Conservation (phyloP, 2,329 filamentous ascomycete genomes). For the Neopestalotiopsis clavispora region DNA sequence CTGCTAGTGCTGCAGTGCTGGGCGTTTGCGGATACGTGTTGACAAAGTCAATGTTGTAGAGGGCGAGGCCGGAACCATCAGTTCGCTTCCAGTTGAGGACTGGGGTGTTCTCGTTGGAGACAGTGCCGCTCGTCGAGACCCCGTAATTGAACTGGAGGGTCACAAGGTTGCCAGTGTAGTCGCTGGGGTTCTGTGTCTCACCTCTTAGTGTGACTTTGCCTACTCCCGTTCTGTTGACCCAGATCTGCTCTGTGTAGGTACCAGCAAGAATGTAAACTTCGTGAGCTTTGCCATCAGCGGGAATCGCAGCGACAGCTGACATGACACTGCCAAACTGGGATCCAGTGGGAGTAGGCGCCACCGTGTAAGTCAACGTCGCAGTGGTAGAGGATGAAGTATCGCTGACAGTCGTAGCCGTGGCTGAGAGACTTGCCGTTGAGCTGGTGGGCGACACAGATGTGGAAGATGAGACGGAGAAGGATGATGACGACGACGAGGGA, state of each 20-base stretch:
- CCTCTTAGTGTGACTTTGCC: constrained; percentile 43
- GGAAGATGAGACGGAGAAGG: constrained; percentile 15
- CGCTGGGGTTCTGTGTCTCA: constrained; percentile 36
- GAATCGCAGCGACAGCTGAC: constrained; percentile 48
- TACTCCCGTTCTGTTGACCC: constrained; percentile 38
- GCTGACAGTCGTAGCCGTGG: not conserved
- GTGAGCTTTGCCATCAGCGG: constrained; percentile 43
- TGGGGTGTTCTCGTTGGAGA: constrained; percentile 47
- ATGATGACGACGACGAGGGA: constrained; percentile 9
- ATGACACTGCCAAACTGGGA: constrained; percentile 46
- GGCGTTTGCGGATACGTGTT: constrained; percentile 33
- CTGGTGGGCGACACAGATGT: constrained; percentile 20
- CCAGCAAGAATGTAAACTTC: constrained; percentile 46
- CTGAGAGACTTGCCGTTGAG: not conserved
- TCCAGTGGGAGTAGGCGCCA: constrained; percentile 39
- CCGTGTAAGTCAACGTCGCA: constrained; percentile 26
- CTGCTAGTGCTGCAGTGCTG: constrained; percentile 33
- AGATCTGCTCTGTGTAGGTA: constrained; percentile 46
- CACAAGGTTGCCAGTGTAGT: constrained; percentile 42
- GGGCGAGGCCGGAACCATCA: constrained; percentile 47
- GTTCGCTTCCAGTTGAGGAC: constrained; percentile 50
- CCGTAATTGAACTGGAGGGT: constrained; percentile 42
- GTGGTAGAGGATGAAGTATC: not conserved
- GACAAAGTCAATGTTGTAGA: constrained; percentile 55
- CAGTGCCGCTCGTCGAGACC: constrained; percentile 41